Percentiles rank a stretch among this genome's conserved stretches.
Evolutionary conservation across 2,329 filamentous ascomycete genomes (phyloP).

Genomic region (Fusarium caatingaense): DNA sequence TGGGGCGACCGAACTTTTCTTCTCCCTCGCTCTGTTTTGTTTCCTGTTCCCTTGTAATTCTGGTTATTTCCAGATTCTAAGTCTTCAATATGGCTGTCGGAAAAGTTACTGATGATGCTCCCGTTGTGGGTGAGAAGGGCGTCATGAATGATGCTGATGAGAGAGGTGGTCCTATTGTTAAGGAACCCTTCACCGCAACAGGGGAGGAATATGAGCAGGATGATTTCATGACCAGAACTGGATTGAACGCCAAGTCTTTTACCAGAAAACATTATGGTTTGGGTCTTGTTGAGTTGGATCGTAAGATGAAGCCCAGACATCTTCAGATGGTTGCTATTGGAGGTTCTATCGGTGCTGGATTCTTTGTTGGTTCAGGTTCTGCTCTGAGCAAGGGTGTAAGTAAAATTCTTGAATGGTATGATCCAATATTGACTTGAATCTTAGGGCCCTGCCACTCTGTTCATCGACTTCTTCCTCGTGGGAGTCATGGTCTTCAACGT

Average conservation of each 20-base stretch:
- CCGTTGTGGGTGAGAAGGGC: conserved; percentile 18
- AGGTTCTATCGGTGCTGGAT: conserved; percentile 70
- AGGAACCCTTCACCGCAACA: conserved; percentile 17
- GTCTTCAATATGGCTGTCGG: conserved; percentile 18
- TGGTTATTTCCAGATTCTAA: not conserved
- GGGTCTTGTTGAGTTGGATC: conserved; percentile 52
- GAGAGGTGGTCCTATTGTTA: not conserved
- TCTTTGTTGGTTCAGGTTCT: conserved; percentile 69
- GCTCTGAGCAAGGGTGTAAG: conserved; percentile 60
- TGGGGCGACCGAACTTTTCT: conserved; percentile 21
- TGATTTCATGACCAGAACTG: conserved; percentile 46
- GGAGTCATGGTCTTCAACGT: conserved; percentile 72
- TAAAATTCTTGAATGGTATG: accelerated
- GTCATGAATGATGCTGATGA: conserved; percentile 20
- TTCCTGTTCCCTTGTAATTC: not conserved
- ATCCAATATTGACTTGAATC: not conserved
- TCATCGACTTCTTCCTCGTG: conserved; percentile 65
- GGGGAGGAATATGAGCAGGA: conserved; percentile 36
- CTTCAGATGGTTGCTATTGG: conserved; percentile 72
- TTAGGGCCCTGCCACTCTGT: conserved; percentile 56
- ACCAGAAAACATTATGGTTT: conserved; percentile 40
- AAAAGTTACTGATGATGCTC: conserved; percentile 14
- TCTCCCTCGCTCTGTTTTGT: not conserved
- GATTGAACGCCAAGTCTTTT: conserved; percentile 41
- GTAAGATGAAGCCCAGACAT: conserved; percentile 66